These are phyloP conservation scores for Teunomyces funiuensis DNA, from an alignment of 805 yeast genomes.

Conservation along the genomic window DNA sequence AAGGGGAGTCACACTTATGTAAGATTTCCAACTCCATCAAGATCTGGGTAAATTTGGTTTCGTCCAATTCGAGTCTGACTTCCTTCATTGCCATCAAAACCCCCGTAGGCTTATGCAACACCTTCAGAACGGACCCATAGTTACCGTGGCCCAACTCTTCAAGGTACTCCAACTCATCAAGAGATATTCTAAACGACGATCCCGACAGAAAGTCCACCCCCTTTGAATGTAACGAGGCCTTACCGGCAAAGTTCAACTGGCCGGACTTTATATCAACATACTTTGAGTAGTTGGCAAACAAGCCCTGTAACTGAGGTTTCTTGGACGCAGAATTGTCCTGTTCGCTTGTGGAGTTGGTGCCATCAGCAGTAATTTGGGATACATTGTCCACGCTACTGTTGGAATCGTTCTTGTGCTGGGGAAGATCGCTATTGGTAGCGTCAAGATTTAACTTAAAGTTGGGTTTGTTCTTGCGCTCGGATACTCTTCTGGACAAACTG, in stretches of 20 bases:
- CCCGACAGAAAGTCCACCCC: slow-evolving; percentile 93
- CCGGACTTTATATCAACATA: slow-evolving; percentile 93
- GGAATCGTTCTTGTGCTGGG: slow-evolving; percentile 7
- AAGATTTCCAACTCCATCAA: slow-evolving; percentile 93
- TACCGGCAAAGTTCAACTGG: slow-evolving; percentile 86
- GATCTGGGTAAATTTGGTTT: slow-evolving; percentile 89
- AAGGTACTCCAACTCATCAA: slow-evolving; percentile 77
- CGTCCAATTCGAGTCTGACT: slow-evolving; percentile 89
- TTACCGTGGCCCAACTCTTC: slow-evolving; percentile 95
- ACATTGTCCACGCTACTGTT: too few species aligned
- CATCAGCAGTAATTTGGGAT: not conserved
- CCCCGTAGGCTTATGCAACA: slow-evolving; percentile 87
- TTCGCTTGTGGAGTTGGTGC: too few species aligned
- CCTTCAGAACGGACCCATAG: slow-evolving; percentile 94
- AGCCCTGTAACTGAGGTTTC: slow-evolving; percentile 48
- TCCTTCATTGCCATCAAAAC: slow-evolving; percentile 97
- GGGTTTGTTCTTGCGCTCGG: slow-evolving; percentile 41
- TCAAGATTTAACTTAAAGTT: slow-evolving; percentile 37
- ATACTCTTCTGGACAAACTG: slow-evolving; percentile 35
- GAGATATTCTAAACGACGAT: slow-evolving; percentile 77
- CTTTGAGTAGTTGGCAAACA: slow-evolving; percentile 81
- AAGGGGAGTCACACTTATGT: slow-evolving; percentile 87
- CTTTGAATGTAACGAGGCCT: slow-evolving; percentile 85
- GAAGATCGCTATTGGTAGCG: slow-evolving; percentile 14
- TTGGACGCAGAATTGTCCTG: slow-evolving; percentile 12